Conservation (phyloP, 169 alveolate species). For the Plasmodium fragile region DNA sequence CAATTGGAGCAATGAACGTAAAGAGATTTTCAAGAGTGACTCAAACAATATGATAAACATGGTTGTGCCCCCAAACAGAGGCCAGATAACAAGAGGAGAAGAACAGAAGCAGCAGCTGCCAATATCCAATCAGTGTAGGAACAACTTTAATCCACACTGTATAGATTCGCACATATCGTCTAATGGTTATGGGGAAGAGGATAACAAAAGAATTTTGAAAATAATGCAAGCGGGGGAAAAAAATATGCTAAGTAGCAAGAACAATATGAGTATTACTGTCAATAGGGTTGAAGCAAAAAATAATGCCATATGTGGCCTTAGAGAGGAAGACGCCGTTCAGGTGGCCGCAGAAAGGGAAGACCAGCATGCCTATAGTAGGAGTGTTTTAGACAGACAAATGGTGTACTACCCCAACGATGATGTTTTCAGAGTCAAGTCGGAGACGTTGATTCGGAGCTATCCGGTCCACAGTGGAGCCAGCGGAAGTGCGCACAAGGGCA, state of each 20-base stretch:
- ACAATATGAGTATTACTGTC: background rate
- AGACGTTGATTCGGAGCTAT: background rate
- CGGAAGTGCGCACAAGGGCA: background rate
- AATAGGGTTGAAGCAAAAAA: constrained; percentile 2
- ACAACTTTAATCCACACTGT: background rate
- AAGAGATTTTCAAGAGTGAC: background rate
- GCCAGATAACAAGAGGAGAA: background rate
- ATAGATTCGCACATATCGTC: background rate
- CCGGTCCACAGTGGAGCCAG: background rate
- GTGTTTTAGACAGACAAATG: background rate
- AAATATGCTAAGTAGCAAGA: background rate
- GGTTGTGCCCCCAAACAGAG: background rate
- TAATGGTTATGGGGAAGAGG: background rate
- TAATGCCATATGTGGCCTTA: background rate
- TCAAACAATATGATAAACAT: background rate
- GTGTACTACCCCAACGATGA: constrained; percentile 3
- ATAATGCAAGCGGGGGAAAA: background rate
- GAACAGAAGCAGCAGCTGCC: background rate
- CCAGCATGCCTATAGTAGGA: background rate
- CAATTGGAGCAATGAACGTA: background rate
- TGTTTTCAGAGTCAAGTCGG: background rate
- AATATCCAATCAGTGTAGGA: background rate
- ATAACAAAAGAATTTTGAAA: background rate
- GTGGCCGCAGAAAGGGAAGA: background rate
- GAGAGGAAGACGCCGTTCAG: background rate